A percentile compares a stretch with the other conserved stretches of the same genome.
phyloP scores from a whole-genome alignment of 2,329 filamentous ascomycete genomes.

The Fusarium pininemorale region DNA sequence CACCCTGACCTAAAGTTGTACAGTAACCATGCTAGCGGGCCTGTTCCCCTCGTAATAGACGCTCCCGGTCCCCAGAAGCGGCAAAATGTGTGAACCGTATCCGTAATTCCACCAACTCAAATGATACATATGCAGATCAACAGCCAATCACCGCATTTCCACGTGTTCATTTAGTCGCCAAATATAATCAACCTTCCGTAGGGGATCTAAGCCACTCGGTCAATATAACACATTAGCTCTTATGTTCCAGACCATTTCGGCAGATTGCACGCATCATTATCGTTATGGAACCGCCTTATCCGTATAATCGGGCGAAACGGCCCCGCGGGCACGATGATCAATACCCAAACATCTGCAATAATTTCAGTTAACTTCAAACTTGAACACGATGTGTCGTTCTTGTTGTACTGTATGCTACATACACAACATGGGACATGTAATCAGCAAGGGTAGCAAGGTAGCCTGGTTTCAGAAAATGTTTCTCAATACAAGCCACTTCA shows the following conservation, averaged over 20 bases:
- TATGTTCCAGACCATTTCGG: constrained; percentile 12
- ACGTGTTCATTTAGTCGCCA: constrained; percentile 1
- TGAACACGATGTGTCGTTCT: background rate
- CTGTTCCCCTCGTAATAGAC: constrained; percentile 2
- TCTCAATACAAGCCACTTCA: constrained; percentile 12
- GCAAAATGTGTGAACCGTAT: constrained; percentile 1
- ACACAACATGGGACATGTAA: background rate
- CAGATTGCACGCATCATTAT: background rate
- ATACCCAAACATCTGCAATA: background rate
- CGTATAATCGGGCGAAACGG: background rate
- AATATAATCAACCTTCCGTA: too few species aligned
- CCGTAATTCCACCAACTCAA: constrained; percentile 1
- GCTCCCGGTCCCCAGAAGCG: background rate
- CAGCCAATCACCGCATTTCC: constrained; percentile 25
- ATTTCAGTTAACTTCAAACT: background rate
- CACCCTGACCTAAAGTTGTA: background rate
- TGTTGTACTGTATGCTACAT: background rate
- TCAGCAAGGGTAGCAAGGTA: background rate
- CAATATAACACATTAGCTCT: too few species aligned
- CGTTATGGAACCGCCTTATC: background rate
- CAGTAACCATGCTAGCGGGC: constrained; percentile 1
- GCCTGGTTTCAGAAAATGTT: background rate
- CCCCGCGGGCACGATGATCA: background rate
- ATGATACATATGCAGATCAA: constrained; percentile 1
- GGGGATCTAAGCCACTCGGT: too few species aligned